Evolutionary conservation across 805 yeast species (phyloP).

Genomic region (Debaryomyces tyrocola): DNA sequence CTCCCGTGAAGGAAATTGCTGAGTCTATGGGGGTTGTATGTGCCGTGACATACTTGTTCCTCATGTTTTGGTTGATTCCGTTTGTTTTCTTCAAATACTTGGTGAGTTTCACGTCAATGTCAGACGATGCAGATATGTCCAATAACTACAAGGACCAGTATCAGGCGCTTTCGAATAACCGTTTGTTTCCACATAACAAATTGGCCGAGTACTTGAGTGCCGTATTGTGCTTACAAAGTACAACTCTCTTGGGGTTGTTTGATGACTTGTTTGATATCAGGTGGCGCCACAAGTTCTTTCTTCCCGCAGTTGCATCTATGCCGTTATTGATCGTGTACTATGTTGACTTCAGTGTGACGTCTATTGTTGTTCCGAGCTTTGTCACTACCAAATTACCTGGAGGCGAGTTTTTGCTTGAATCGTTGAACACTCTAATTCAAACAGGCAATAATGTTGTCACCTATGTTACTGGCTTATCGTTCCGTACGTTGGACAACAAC

Average conservation of each 20-base stretch:
- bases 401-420: constrained; percentile 26
- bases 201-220: constrained; percentile 86
- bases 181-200: constrained; percentile 73
- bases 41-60: constrained; percentile 74
- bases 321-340: constrained; percentile 90
- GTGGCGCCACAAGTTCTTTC: constrained; percentile 95
- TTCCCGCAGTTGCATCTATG: constrained; percentile 92
- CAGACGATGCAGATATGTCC: constrained; percentile 35
- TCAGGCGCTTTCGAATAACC: constrained; percentile 26
- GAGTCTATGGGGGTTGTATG: constrained; percentile 92
- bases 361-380: constrained; percentile 77
- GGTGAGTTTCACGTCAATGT: constrained; percentile 44
- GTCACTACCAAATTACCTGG: constrained; percentile 36
- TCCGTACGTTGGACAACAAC: constrained; percentile 35
- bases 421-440: constrained; percentile 20
- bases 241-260: constrained; percentile 81
- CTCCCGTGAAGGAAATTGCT: constrained; percentile 63
- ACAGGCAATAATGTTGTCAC: constrained; percentile 32
- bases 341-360: constrained; percentile 91
- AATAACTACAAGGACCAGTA: constrained; percentile 37
- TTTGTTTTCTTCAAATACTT: constrained; percentile 78
- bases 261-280: constrained; percentile 95
- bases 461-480: constrained; percentile 35
- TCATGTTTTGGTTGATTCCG: constrained; percentile 85
- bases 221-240: constrained; percentile 77